Evolutionary conservation across 1,284 basidiomycete species (phyloP), one percentile per base, ranked within the genome.

Genomic region (Phaffia rhodozyma): DNA sequence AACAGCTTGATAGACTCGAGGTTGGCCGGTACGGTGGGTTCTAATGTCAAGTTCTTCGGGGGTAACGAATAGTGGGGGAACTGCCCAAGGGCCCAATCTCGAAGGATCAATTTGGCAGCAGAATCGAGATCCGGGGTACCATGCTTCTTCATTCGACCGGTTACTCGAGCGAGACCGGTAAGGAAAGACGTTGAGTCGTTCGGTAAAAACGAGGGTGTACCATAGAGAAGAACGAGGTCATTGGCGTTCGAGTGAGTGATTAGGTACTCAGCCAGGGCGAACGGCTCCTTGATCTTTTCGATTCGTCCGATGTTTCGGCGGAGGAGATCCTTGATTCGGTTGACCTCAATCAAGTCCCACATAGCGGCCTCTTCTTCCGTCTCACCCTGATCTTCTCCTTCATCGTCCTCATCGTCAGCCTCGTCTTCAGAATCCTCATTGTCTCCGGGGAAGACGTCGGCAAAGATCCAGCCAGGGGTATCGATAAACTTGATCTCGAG

Each of bases 201-300:
- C 51, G 80, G 79, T n/a, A 81, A 71, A 73, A 93, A 93, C 27
- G 85, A 86, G 18, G 92, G 88, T n/a, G 93, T 80, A 71, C 83
- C 86, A 78, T 93, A 94, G 61, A 86, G 79, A 55, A 94, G 78
- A 87, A 93, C 92, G 57, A 96, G 78, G 74, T 94, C 91, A 71
- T 92, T 86, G 23, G 81, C 76, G 69, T 83, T 84, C 20, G 87
- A 84, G 47, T 84, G 83, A 38, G 81, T 74, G n/a, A 93, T 79
- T 66, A 96, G 83, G 67, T 86, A 81, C 38, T 81, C 77, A 66
- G 89, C 81, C 58, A 87, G 83, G 23, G 83, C 83, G 62, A 85
- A 75, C 30, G 90, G 86, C 72, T 97, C 91, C 73, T 91, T 89
- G 65, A 97, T 79, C 51, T 86, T 81, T 74, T 97, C 94, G 51